These are phyloP conservation scores for Heracleum sosnowskyi DNA, from an alignment of 129 eudicot species.

Conservation along the genomic window DNA sequence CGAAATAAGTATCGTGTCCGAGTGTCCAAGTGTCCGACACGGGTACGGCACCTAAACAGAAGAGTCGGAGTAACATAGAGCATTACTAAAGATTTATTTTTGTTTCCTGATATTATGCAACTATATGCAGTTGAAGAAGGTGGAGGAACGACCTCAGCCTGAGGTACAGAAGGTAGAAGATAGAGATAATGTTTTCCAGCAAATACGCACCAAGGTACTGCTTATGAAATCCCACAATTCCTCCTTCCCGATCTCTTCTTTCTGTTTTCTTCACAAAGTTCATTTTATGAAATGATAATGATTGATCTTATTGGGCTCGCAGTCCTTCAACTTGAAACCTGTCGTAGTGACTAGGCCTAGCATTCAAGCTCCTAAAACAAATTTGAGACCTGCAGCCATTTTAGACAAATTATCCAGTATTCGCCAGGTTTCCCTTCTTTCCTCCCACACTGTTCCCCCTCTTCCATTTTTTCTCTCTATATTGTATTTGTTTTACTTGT, in stretches of 20 bases:
- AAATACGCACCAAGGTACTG: conserved; percentile 69
- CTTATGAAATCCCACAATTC: background rate
- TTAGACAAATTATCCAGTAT: conserved; percentile 77
- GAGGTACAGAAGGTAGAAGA: conserved; percentile 55
- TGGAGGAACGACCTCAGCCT: conserved; percentile 44
- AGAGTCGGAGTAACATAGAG: too few relatives aligned
- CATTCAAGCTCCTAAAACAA: conserved; percentile 71
- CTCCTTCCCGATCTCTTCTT: background rate
- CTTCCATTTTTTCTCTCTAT: background rate
- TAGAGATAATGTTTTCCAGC: conserved; percentile 60
- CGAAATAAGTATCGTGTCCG: too few relatives aligned
- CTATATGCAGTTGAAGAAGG: conserved; percentile 71
- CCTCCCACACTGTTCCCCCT: background rate
- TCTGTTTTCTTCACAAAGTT: background rate
- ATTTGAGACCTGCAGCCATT: conserved; percentile 76
- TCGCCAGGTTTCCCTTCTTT: conserved; percentile 61
- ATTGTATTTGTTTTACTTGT: background rate
- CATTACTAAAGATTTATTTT: too few relatives aligned
- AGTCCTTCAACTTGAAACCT: conserved; percentile 86
- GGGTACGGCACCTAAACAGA: too few relatives aligned
- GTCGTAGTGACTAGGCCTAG: conserved; percentile 61
- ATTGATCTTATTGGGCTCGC: conserved; percentile 15
- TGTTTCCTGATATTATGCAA: background rate
- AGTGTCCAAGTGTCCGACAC: too few relatives aligned
- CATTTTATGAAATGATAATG: background rate